Percentiles rank a stretch among this genome's conserved stretches.
Conservation (phyloP, 2,329 filamentous ascomycete genomes). For the Daldinia sp. region DNA sequence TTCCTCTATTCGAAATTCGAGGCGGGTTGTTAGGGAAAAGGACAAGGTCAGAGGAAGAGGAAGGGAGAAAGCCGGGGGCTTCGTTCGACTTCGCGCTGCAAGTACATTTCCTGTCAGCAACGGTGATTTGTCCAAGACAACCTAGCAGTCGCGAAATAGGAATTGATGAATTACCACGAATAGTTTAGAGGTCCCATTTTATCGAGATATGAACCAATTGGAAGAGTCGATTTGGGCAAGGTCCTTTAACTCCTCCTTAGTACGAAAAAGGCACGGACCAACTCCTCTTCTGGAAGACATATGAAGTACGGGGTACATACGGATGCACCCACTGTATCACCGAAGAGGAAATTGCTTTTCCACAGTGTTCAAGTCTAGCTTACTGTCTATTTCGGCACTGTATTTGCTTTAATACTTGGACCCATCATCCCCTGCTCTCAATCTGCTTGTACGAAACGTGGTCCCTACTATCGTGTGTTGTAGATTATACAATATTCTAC, state of each 20-base stretch:
- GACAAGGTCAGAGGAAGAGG: conserved; percentile 28
- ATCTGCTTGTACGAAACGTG: background rate
- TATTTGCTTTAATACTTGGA: background rate
- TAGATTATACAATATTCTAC: background rate
- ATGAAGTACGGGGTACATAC: conserved; percentile 2
- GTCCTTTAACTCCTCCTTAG: conserved; percentile 18
- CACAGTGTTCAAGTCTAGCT: background rate
- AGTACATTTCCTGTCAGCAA: conserved; percentile 24
- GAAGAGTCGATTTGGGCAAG: background rate
- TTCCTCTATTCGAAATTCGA: conserved; percentile 28
- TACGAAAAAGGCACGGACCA: conserved; percentile 25
- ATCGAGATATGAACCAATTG: conserved; percentile 19
- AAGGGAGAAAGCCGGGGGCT: conserved; percentile 31
- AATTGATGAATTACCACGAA: conserved; percentile 34
- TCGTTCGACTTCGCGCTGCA: conserved; percentile 31
- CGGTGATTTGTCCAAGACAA: conserved; percentile 17
- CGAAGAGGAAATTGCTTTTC: background rate
- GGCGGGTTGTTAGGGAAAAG: conserved; percentile 37
- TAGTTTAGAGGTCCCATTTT: conserved; percentile 26
- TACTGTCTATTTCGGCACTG: background rate
- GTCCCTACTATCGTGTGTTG: background rate
- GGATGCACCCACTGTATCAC: conserved; percentile 4
- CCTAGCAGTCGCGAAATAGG: conserved; percentile 33
- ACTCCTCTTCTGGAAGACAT: conserved; percentile 13
- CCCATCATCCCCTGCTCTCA: background rate